Base-by-base conservation (phyloP, 2,329 filamentous ascomycete species). In the Alternaria brassicicola region DNA sequence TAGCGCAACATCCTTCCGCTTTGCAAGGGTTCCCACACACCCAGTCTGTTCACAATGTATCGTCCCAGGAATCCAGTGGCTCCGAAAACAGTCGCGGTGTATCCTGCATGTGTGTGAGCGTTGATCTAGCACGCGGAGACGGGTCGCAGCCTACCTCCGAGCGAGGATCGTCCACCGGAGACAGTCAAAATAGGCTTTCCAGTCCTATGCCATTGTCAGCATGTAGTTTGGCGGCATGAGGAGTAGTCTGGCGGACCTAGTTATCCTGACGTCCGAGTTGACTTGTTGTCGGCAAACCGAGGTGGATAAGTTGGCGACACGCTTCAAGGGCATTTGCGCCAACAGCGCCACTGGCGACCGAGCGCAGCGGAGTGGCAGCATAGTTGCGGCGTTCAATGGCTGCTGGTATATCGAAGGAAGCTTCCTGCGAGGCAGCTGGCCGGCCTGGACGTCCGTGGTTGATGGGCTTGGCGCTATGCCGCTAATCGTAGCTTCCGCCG, bases 31-130 rank as follows among this genome's bases (percentile, higher is more conserved):
- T 12, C 48, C 28, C 8, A 69, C 81, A 62, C 83, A 89, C 93
- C 93, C 76, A 99, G 85, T 78, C 92, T 87, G 82, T 97, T 97
- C 76, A 99, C 95, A 76, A 99, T 96, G 79, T 99, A 99, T 76
- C 95, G 89, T 76, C 95, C 95, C 55, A 99, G 83, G 78, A 96
- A 94, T 65, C 95, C 95, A 62, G 93, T 97, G 74, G 95, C 95
- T 80, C 95, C 95, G 81, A 99, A 99, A 72, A 99, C 94, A 58
- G 95, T 99, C 62, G 91, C 94, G 63, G 93, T 97, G 81, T 98
- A 93, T 68, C 94, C 94, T 92, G 73, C 74, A 46, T 56, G 17
- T 63, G 73, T 79, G 74, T 74, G 74, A 68, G 68, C 57, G 48
- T 54, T 35, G 59, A 9, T 53, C 53, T 56, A 51, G 50, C 50